A percentile compares a stretch with the other conserved stretches of the same genome.
Conservation (phyloP, 768 basidiomycete genomes). For the Mycena amicta region DNA sequence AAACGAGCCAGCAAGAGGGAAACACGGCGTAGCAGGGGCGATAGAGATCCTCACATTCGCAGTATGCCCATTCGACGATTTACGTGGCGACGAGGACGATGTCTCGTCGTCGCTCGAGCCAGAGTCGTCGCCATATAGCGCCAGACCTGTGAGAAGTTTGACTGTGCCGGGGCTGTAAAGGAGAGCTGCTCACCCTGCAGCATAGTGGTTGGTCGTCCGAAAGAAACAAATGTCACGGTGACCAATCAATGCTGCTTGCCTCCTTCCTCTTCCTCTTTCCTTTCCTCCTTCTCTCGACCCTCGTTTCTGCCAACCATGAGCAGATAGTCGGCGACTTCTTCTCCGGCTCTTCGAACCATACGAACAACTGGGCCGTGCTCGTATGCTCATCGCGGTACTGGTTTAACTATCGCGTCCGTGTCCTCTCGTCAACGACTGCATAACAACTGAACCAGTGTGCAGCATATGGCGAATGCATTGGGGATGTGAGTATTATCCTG, state of each 20-base stretch:
- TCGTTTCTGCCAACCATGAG: slow-evolving; percentile 34
- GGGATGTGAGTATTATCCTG: slow-evolving; percentile 70
- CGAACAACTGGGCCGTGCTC: slow-evolving; percentile 98
- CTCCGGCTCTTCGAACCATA: slow-evolving; percentile 55
- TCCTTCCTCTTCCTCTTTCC: no score
- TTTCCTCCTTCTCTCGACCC: slow-evolving; percentile 33
- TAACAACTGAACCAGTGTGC: slow-evolving; percentile 4
- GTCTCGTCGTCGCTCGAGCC: slow-evolving; percentile 57
- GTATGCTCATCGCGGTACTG: slow-evolving; percentile 94
- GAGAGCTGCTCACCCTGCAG: slow-evolving; percentile 20
- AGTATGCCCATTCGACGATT: slow-evolving; percentile 29
- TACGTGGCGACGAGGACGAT: slow-evolving; percentile 35
- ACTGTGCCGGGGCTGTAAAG: background rate
- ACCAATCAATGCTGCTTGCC: no score
- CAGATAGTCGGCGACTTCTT: slow-evolving; percentile 51
- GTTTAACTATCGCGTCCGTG: slow-evolving; percentile 98
- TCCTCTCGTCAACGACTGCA: slow-evolving; percentile 16
- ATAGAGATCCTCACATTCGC: slow-evolving; percentile 68
- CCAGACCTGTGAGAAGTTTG: slow-evolving; percentile 46
- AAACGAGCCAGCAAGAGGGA: slow-evolving; percentile 69
- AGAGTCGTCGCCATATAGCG: slow-evolving; percentile 67
- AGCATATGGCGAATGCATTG: slow-evolving; percentile 99
- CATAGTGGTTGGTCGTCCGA: slow-evolving; percentile 18
- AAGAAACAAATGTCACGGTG: no score
- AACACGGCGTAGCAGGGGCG: slow-evolving; percentile 43